Evolutionary conservation across 495 filamentous ascomycete species (phyloP), one percentile per base, ranked within the genome.

Genomic region (Penicillium psychrofluorescens): DNA sequence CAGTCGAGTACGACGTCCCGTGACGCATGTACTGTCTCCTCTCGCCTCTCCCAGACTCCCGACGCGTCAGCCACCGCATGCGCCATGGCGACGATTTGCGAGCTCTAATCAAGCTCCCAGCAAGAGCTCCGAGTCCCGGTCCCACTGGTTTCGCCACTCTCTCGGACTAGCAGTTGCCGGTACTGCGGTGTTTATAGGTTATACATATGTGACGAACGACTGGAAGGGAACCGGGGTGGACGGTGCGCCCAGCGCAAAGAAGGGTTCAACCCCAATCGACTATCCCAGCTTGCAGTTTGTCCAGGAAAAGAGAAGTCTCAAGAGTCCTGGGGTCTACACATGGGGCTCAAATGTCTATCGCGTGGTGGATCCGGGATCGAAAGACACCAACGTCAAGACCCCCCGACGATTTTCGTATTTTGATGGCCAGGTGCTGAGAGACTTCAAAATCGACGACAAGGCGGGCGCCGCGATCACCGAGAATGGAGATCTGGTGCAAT

Each of bases 311-410:
- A 81, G 77, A 55, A 94, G 87, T 57, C 83, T 86, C 78, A 88
- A 90, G 63, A 83, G 86, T 43, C 91, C 92, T 3, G 92, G 87
- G 0, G 84, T 96, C 1, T 95, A 95, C 67, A 80, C 82, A 27
- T 98, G 92, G 91, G 92, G 92, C 11, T 85, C 84, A 2, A 98
- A 98, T 55, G 74, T 67, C n/a, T 86, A 90, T 33, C 70, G 73
- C 42, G 91, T 96, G 4, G 87, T 82, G 27, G 91, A 88, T 27
- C 90, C 91, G 1, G 86, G 85, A 46, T 92, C 84, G 6, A 74
- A 83, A 34, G 88, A 95, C 37, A 64, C 63, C 15, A 62, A 79
- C 36, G 75, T 98, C 51, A 95, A 94, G 61, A 80, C 74, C 1
- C 90, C 92, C 8, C 76, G 85, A 40, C 77, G 86, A 35, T 79